Conservation (phyloP, 2,329 filamentous ascomycete genomes). For the Colletotrichum orchidophilum region DNA sequence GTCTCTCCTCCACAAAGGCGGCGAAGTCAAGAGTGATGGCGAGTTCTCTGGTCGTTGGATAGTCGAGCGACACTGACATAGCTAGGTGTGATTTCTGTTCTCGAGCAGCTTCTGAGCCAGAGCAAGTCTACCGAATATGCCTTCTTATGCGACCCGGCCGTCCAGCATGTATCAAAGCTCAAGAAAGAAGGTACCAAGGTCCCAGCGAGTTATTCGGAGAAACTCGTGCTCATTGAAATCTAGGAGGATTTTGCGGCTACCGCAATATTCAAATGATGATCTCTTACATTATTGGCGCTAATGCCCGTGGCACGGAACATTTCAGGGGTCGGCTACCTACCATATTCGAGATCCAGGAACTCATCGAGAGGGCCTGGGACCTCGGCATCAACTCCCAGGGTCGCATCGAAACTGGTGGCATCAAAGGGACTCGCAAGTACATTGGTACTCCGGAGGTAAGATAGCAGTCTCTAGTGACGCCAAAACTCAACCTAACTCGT, state of each 20-base stretch:
- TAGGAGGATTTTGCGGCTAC: conserved; percentile 92
- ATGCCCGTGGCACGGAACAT: conserved; percentile 63
- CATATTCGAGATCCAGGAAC: conserved; percentile 84
- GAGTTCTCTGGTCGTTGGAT: conserved; percentile 34
- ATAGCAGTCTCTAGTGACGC: background rate
- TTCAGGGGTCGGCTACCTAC: conserved; percentile 74
- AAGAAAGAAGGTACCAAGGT: conserved; percentile 69
- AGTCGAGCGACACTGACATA: conserved; percentile 52
- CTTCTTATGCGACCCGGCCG: conserved; percentile 81
- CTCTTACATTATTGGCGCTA: conserved; percentile 76
- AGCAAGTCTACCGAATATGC: conserved; percentile 73
- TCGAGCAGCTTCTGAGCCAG: conserved; percentile 71
- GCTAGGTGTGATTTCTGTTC: conserved; percentile 67
- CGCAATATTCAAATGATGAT: conserved; percentile 93
- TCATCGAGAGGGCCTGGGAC: conserved; percentile 91
- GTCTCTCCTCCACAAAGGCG: conserved; percentile 67
- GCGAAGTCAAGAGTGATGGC: conserved; percentile 64
- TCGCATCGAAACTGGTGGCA: conserved; percentile 84
- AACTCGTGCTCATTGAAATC: background rate
- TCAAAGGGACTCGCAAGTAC: conserved; percentile 90
- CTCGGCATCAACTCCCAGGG: conserved; percentile 80
- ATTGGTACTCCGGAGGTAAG: conserved; percentile 90
- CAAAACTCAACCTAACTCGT: background rate
- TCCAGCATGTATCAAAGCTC: conserved; percentile 84
- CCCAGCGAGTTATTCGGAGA: background rate